These are phyloP conservation scores for Auricularia sp. DNA, from an alignment of 768 basidiomycete genomes.

Conservation along the genomic window DNA sequence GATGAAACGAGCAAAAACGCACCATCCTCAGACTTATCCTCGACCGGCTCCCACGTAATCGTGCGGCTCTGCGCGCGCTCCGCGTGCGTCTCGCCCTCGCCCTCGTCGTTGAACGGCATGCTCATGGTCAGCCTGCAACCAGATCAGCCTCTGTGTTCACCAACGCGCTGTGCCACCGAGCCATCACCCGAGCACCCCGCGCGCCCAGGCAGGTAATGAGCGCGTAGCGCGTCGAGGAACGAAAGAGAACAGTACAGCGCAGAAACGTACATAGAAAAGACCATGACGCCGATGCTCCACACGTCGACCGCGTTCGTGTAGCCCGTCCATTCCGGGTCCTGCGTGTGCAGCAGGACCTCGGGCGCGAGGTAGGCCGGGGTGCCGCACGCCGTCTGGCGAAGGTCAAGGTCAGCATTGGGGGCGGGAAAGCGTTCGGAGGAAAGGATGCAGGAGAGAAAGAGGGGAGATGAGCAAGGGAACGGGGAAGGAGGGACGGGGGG, in stretches of 20 bases:
- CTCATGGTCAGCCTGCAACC: conserved; percentile 58
- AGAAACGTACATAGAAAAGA: conserved; percentile 66
- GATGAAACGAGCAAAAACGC: conserved; percentile 12
- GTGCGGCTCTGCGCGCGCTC: conserved; percentile 46
- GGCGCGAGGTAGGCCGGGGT: conserved; percentile 92
- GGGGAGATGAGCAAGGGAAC: no score
- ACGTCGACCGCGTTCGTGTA: conserved; percentile 89
- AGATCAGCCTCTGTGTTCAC: not conserved
- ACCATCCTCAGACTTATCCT: conserved; percentile 40
- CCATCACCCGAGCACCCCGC: no score
- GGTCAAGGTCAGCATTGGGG: no score
- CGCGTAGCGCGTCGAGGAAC: no score
- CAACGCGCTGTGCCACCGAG: no score
- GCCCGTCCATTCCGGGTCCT: conserved; percentile 35
- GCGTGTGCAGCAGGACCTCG: conserved; percentile 65
- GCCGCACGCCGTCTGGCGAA: conserved; percentile 97
- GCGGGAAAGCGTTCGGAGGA: no score
- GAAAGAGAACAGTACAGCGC: no score
- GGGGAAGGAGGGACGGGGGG: no score
- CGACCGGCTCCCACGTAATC: conserved; percentile 54
- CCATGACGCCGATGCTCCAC: conserved; percentile 93
- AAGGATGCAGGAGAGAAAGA: no score
- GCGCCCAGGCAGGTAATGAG: no score
- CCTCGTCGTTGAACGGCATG: conserved; percentile 74
- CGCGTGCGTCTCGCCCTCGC: conserved; percentile 48